These are phyloP conservation scores for Fraxinus americana DNA, from an alignment of 257 asterid genomes.

Conservation along the genomic window DNA sequence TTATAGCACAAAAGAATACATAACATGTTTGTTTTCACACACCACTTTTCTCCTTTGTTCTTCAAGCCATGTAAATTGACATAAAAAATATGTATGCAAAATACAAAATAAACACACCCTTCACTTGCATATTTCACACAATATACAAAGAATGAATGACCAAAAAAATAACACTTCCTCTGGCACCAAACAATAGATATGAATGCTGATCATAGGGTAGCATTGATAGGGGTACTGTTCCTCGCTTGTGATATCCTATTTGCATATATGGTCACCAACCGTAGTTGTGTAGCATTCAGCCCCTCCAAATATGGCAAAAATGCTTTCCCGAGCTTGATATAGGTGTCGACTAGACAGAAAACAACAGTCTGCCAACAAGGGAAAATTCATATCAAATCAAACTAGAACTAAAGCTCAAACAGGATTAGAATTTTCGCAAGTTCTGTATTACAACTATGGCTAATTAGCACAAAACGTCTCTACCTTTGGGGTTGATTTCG, in stretches of 20 bases:
- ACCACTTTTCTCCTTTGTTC: neutral
- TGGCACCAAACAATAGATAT: conserved; percentile 8
- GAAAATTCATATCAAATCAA: conserved; percentile 20
- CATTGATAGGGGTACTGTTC: conserved; percentile 75
- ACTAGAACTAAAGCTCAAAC: neutral
- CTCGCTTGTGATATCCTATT: conserved; percentile 97
- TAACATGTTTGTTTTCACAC: neutral
- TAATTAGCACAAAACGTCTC: too few relatives aligned
- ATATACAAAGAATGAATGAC: conserved; percentile 31
- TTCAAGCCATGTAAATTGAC: neutral
- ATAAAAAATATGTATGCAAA: conserved; percentile 18
- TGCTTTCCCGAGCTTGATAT: conserved; percentile 91
- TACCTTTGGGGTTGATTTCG: too few relatives aligned
- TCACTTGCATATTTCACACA: conserved; percentile 35
- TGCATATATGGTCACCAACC: conserved; percentile 91
- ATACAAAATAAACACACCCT: conserved; percentile 25
- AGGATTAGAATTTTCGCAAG: neutral
- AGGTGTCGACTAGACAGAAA: conserved; percentile 92
- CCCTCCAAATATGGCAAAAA: conserved; percentile 94
- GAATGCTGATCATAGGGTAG: conserved; percentile 41
- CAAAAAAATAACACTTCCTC: conserved; percentile 36
- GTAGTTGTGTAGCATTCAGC: conserved; percentile 81
- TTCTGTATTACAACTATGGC: neutral
- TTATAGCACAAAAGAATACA: neutral
- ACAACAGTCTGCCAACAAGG: conserved; percentile 80